A percentile compares a stretch with the other conserved stretches of the same genome.
These are phyloP conservation scores for Dichotomopilus funicola DNA, from an alignment of 2,329 filamentous ascomycete species.

Conservation along the genomic window DNA sequence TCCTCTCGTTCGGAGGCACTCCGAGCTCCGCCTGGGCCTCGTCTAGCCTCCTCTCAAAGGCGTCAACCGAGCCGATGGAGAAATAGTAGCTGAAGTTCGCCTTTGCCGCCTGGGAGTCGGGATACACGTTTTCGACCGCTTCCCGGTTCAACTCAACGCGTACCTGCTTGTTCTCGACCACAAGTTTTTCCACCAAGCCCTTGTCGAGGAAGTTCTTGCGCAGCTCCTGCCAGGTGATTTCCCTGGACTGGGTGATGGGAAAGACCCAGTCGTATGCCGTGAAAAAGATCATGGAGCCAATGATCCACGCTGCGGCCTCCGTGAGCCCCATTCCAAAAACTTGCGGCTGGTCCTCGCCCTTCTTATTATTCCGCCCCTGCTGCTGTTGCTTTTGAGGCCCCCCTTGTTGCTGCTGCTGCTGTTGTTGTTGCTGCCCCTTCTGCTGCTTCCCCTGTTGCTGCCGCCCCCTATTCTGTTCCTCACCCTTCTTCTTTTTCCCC, in stretches of 20 bases:
- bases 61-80: conserved; percentile 88
- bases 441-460: conserved; percentile 16
- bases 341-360: conserved; percentile 3
- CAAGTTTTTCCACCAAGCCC: conserved; percentile 88
- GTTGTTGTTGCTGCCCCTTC: conserved; percentile 11
- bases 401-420: conserved; percentile 16
- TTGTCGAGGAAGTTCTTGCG: conserved; percentile 90
- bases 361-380: conserved; percentile 26
- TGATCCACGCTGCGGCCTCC: conserved; percentile 45
- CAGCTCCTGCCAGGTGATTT: conserved; percentile 98
- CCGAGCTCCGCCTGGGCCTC: conserved; percentile 80
- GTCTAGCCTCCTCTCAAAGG: conserved; percentile 84
- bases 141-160: conserved; percentile 70
- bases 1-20: conserved; percentile 81
- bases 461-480: conserved; percentile 16
- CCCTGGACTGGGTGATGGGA: conserved; percentile 44
- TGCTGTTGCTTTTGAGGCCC: conserved; percentile 20
- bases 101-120: conserved; percentile 64
- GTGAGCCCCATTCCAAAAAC: conserved; percentile 29
- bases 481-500: conserved; percentile 16
- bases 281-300: conserved; percentile 41
- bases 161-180: conserved; percentile 71
- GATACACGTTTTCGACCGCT: conserved; percentile 64
- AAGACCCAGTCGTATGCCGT: conserved; percentile 38
- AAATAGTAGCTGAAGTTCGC: conserved; percentile 82